Conservation (phyloP, 2,329 filamentous ascomycete species). For the Esteya vermicola region DNA sequence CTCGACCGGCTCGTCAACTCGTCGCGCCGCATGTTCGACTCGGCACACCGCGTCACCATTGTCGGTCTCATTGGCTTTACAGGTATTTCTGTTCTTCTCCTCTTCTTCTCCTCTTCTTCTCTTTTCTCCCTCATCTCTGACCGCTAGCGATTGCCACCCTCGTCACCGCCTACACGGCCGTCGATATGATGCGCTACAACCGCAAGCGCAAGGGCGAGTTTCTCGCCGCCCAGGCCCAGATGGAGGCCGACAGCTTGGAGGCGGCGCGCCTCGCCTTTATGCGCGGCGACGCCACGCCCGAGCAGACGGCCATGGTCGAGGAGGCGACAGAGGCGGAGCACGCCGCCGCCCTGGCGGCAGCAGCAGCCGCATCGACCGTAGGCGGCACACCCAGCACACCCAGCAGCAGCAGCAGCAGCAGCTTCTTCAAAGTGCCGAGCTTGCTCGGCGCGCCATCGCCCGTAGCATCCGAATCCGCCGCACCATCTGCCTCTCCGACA, state of each 20-base stretch:
- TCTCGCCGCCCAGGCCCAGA: conserved; percentile 36
- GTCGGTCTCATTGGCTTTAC: conserved; percentile 41
- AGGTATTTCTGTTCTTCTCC: conserved; percentile 23
- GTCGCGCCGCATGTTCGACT: conserved; percentile 37
- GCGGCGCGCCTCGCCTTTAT: conserved; percentile 46
- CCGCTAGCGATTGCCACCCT: conserved; percentile 38
- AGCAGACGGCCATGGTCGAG: conserved; percentile 42
- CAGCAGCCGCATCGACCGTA: background rate
- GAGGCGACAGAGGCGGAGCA: conserved; percentile 31
- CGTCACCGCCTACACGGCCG: conserved; percentile 42
- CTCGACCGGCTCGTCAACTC: conserved; percentile 34
- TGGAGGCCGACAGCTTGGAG: conserved; percentile 40
- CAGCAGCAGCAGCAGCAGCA: too few relatives aligned
- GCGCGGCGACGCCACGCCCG: conserved; percentile 39
- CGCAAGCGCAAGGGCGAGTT: conserved; percentile 45
- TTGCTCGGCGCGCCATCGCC: conserved; percentile 29
- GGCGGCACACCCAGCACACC: background rate
- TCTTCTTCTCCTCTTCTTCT: background rate
- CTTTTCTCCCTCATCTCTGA: background rate
- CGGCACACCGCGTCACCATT: conserved; percentile 40
- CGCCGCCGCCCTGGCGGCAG: conserved; percentile 15
- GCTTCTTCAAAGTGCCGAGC: conserved; percentile 30
- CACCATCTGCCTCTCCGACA: background rate
- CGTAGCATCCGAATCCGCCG: conserved; percentile 10
- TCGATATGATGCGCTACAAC: conserved; percentile 49